Base-by-base conservation (phyloP, 495 filamentous ascomycete species). In the Aspergillus funiculosus region DNA sequence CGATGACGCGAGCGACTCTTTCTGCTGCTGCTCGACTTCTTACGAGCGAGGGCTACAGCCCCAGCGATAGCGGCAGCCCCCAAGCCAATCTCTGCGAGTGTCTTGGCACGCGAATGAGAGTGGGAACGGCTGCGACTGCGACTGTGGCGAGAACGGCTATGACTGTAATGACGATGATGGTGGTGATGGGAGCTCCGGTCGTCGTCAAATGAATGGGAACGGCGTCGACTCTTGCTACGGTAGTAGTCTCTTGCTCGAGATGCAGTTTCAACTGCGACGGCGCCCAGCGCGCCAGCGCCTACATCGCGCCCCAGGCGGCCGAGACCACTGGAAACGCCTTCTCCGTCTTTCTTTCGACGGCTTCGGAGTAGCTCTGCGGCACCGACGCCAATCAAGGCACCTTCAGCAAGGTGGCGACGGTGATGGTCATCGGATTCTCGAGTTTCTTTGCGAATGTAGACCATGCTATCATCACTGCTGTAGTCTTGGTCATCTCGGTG, bases 321-420 rank as follows among this genome's bases (percentile, higher is more conserved):
- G 26, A 82, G 64, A 0, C 71, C 73, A 38, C 73, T 62, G 39
- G 78, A 75, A 14, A 77, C 76, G 5, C 80, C 72, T 17, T 74
- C 70, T 13, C 80, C 80, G 28, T 79, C 62, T 22, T 67, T 72
- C 51, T 81, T 77, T 37, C 76, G 72, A 50, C 82, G 87, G 44
- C 83, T 80, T 22, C 82, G 77, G 1, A 94, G 53, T 3, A 95
- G 58, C 31, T 87, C 87, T 3, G 84, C 83, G 6, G 82, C 76
- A 45, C 84, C 89, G 27, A 85, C 76, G 10, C 87, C 89, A 35
- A 86, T 84, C 25, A 91, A 66, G 18, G 87, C 87, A 26, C 89
- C 89, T 67, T 91, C 88, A 18, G 86, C 87, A n/a, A 95, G 61
- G 61, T 94, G 87, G 24, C 85, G 84, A 55, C 78, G 84, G 59